Base-by-base conservation (phyloP, 768 basidiomycete genomes). In the Epithele typhae region DNA sequence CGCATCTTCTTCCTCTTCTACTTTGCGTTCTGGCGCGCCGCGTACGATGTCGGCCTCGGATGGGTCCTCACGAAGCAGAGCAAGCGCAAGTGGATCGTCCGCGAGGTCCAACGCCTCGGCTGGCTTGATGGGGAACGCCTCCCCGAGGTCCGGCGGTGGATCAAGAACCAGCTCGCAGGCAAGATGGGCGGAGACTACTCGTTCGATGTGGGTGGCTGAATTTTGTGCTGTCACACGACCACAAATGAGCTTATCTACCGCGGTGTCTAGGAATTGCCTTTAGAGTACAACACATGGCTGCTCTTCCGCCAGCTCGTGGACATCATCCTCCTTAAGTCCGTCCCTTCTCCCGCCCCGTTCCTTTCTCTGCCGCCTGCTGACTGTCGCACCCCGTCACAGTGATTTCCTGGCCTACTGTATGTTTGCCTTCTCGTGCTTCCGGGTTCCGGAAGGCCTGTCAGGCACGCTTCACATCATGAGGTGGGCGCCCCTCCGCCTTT, bases 281-380 rank as follows among this genome's bases (percentile, higher is more conserved):
- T 92, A 32, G 94, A 97, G 64, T 97, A 95, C 67, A 98, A 97
- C 58, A 80, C 90, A 0, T 99, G 95, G 96, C 74, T 99, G 24
- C 75, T 97, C 48, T 99, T 97, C 66, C 82, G 95, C 40, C 92
- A 96, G 64, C 71, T 82, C n/a, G 95, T 98, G 18, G 95, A 98
- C 65, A 79, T 96, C 22, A 97, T 98, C 59, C 76, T 99, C 34
- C 77, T 98, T 61, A 98, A 98, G 92, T 96, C 53, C 43, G 83
- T 77, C 8, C 18, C 11, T 14, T 14, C 27, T 30, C 27, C 14
- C 27, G 27, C 27, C 14, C 27, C 27, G 15, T 4, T 3, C 15
- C n/a, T 10, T 25, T 45, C n/a, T n/a, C n/a, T n/a, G n/a, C n/a
- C 32, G 7, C 15, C 12, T 21, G 43, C 34, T 14, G 25, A 7